These are phyloP conservation scores for Aspergillus chevalieri DNA, from an alignment of 2,329 filamentous ascomycete genomes.

Conservation along the genomic window DNA sequence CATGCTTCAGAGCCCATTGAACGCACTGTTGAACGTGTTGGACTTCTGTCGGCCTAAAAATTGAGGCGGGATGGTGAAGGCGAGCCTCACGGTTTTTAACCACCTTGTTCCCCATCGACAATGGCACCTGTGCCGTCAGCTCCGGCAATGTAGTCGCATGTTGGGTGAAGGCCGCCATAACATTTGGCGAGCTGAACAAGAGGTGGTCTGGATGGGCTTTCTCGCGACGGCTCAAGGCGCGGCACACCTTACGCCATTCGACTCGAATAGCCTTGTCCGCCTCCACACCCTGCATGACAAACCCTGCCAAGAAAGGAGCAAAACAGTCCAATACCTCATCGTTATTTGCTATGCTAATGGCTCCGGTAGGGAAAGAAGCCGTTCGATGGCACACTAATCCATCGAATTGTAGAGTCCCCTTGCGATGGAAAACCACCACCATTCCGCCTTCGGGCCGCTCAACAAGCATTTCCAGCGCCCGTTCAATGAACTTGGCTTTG, in stretches of 20 bases:
- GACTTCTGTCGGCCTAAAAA: slow-evolving; percentile 44
- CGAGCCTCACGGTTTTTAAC: slow-evolving; percentile 44
- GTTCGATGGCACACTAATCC: slow-evolving; percentile 46
- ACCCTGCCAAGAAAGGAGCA: slow-evolving; percentile 48
- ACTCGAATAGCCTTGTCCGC: slow-evolving; percentile 25
- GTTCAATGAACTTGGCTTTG: slow-evolving; percentile 43
- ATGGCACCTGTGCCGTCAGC: slow-evolving; percentile 40
- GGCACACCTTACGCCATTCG: slow-evolving; percentile 51
- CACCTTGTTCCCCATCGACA: not conserved
- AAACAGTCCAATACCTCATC: slow-evolving; percentile 48
- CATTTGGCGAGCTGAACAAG: slow-evolving; percentile 43
- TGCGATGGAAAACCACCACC: slow-evolving; percentile 53
- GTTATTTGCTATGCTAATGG: slow-evolving; percentile 40
- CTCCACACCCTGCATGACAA: slow-evolving; percentile 26
- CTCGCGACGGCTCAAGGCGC: slow-evolving; percentile 39
- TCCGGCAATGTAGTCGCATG: slow-evolving; percentile 42
- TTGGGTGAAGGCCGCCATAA: slow-evolving; percentile 48
- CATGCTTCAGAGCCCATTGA: slow-evolving; percentile 49
- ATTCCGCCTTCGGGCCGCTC: slow-evolving; percentile 27
- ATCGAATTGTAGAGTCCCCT: slow-evolving; percentile 38
- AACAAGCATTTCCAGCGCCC: slow-evolving; percentile 45
- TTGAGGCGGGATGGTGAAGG: slow-evolving; percentile 37
- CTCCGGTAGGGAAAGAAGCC: slow-evolving; percentile 43
- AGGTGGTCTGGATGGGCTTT: slow-evolving; percentile 35
- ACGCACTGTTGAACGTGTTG: slow-evolving; percentile 51